These are phyloP conservation scores for Lanmaoa pseudosensibilis DNA, from an alignment of 768 basidiomycete genomes.

Conservation along the genomic window DNA sequence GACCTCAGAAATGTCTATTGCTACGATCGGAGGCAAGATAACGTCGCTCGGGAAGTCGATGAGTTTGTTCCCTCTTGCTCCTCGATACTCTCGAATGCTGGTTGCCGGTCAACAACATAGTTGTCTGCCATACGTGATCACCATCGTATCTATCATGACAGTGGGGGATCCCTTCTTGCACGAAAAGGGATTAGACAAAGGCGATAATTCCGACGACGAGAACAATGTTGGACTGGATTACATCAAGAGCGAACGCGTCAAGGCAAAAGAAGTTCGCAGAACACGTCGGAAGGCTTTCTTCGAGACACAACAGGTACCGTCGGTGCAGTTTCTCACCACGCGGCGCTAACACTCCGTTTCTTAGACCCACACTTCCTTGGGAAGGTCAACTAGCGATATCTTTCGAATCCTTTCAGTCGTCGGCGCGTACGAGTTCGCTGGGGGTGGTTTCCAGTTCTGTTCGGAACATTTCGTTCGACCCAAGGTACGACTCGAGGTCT, in stretches of 20 bases:
- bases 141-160: slow-evolving; percentile 86
- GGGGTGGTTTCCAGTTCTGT: slow-evolving; percentile 80
- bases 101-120: slow-evolving; percentile 84
- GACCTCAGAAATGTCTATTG: slow-evolving; percentile 13
- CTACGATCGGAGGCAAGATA: slow-evolving; percentile 57
- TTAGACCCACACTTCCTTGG: slow-evolving; percentile 78
- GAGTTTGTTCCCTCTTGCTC: slow-evolving; percentile 92
- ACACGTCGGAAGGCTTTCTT: slow-evolving; percentile 76
- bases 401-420: slow-evolving; percentile 91
- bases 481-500: slow-evolving; percentile 56
- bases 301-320: slow-evolving; percentile 70
- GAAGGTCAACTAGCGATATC: slow-evolving; percentile 78
- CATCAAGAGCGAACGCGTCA: slow-evolving; percentile 47
- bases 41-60: slow-evolving; percentile 90
- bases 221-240: slow-evolving; percentile 40
- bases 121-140: slow-evolving; percentile 88
- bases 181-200: slow-evolving; percentile 62
- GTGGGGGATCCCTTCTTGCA: slow-evolving; percentile 96
- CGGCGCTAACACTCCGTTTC: slow-evolving; percentile 1
- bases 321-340: neutral
- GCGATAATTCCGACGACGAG: slow-evolving; percentile 42
- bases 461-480: slow-evolving; percentile 83
- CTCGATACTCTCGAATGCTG: slow-evolving; percentile 94
- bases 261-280: slow-evolving; percentile 57
- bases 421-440: slow-evolving; percentile 93